Evolutionary conservation across 768 basidiomycete species (phyloP), one percentile per base, ranked within the genome.

Genomic region (Pisolithus albus): DNA sequence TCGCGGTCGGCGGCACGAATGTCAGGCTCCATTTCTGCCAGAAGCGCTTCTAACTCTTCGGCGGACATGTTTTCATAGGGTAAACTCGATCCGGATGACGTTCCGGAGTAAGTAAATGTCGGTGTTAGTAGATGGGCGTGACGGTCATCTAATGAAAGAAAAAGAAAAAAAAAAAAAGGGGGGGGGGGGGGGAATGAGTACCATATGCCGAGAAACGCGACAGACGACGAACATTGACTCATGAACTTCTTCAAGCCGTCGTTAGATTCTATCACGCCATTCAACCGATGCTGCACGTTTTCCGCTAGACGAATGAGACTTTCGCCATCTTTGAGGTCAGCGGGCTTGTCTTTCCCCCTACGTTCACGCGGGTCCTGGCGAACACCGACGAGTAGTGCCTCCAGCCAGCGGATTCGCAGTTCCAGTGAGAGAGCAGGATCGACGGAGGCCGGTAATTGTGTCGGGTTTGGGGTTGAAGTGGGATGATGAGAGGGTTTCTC

Each of bases 1-100:
- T 90, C 88, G 7, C 85, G 79, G 58, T 92, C 90, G 9, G 88
- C 89, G 30, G 82, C 79, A 28, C 89, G 87, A 47, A 92, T 81
- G 47, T 92, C 90, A 4, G 82, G 78, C 56, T 91, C 90, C 82
- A 92, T 86, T 60, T 92, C 89, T 0, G 75, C 67, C 9, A 91
- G 66, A 50, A 87, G 74, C 0, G 83, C 82, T 38, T 87, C 84
- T 7, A 91, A 70, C 58, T 87, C 87, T 51, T 78, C 77, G 0
- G 79, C 61, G 0, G 83, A 75, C 81, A 91, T 83, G 36, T 75
- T 75, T 48, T 79, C 79, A 52, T 84, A 86, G 23, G 81, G 65
- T 7, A 83, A 78, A 1, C 75, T 65, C 11, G 64, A 50, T 15
- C 72, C 73, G 1, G 73, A 75, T 15, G 82, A 64, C 16, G 79